Percentiles rank a stretch among this genome's conserved stretches.
Conservation (phyloP, 2,329 filamentous ascomycete species). For the Scytalidium sp. region DNA sequence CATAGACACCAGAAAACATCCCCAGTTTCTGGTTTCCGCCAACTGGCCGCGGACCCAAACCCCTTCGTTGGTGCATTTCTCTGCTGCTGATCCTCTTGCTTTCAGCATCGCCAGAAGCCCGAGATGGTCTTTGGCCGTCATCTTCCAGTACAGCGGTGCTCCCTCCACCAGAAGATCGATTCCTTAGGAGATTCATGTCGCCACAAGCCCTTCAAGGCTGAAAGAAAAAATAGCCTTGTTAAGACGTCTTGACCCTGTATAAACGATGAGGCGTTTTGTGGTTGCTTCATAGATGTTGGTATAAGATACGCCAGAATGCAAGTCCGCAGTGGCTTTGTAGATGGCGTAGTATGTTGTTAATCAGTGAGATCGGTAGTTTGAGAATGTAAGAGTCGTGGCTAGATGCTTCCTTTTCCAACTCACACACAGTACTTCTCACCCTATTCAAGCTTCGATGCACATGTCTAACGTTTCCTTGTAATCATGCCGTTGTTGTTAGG, state of each 20-base stretch:
- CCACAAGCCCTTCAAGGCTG: neutral
- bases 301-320: no score
- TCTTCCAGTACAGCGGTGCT: neutral
- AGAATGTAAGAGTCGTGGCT: no score
- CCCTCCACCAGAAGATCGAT: neutral
- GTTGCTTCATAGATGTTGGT: neutral
- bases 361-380: no score
- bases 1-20: conserved; percentile 76
- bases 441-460: no score
- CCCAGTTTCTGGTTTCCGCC: conserved; percentile 61
- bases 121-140: neutral
- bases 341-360: no score
- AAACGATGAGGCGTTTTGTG: neutral
- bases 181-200: neutral
- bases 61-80: conserved; percentile 31
- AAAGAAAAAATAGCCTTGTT: neutral
- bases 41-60: conserved; percentile 35
- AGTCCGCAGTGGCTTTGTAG: no score
- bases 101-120: conserved; percentile 13
- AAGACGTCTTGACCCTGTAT: neutral
- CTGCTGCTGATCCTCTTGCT: conserved; percentile 22
- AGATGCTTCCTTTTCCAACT: no score
- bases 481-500: no score
- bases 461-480: no score
- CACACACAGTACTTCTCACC: no score